These are phyloP conservation scores for Talaromyces thailandensis DNA, from an alignment of 495 filamentous ascomycete genomes.

Conservation along the genomic window DNA sequence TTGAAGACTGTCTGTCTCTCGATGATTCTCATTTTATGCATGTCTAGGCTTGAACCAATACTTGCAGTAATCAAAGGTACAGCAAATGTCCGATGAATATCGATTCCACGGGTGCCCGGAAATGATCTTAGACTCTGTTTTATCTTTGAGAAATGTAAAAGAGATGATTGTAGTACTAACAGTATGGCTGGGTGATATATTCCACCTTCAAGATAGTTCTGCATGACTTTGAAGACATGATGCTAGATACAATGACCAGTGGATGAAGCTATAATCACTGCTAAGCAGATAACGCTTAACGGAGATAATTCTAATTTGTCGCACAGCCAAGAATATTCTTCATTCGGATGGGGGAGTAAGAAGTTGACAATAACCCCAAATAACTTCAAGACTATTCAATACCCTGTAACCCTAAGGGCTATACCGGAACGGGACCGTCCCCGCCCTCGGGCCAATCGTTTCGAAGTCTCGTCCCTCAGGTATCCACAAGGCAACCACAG, in stretches of 20 bases:
- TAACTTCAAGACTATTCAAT: neutral
- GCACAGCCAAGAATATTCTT: neutral
- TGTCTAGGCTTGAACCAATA: too few species aligned
- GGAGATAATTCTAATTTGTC: neutral
- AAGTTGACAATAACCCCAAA: too few species aligned
- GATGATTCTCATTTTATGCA: too few species aligned
- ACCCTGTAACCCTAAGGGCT: neutral
- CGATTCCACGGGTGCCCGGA: too few species aligned
- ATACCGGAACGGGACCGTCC: constrained; percentile 3
- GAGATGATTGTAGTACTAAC: neutral
- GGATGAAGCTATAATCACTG: too few species aligned
- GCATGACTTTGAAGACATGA: neutral
- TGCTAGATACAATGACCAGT: neutral
- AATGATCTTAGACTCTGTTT: too few species aligned
- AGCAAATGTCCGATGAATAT: too few species aligned
- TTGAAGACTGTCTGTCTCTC: neutral
- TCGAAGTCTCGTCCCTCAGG: neutral
- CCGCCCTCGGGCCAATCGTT: neutral
- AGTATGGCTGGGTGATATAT: neutral
- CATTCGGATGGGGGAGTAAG: too few species aligned
- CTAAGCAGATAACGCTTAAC: neutral
- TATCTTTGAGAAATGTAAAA: too few species aligned
- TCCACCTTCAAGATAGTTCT: neutral
- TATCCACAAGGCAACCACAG: neutral
- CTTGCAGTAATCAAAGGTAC: too few species aligned